Percentiles rank a stretch among this genome's conserved stretches.
Evolutionary conservation across 2,329 filamentous ascomycete species (phyloP).

Genomic region (Alternaria gansuensis): DNA sequence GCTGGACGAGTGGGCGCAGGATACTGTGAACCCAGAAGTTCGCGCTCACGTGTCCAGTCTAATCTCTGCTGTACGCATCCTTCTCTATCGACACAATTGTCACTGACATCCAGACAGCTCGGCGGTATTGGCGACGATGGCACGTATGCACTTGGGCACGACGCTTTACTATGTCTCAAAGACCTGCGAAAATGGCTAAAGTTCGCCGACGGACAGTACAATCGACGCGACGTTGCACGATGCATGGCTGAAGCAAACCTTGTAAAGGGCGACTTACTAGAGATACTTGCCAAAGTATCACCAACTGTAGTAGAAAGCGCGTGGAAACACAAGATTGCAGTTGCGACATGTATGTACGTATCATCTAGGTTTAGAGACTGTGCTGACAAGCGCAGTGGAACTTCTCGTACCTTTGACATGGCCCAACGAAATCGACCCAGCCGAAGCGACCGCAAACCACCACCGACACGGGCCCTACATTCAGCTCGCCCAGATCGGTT

Average conservation of each 20-base stretch:
- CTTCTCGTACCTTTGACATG: constrained; percentile 92
- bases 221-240: constrained; percentile 92
- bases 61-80: constrained; percentile 79
- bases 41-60: constrained; percentile 93
- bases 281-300: constrained; percentile 81
- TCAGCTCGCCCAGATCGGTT: constrained; percentile 84
- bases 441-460: constrained; percentile 90
- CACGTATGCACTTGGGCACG: constrained; percentile 88
- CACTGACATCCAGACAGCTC: constrained; percentile 65
- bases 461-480: constrained; percentile 90
- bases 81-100: not conserved
- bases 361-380: accelerated
- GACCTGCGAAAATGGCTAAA: constrained; percentile 96
- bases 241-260: constrained; percentile 92
- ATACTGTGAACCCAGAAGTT: constrained; percentile 83
- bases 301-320: constrained; percentile 76
- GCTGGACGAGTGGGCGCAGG: constrained; percentile 57
- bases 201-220: constrained; percentile 90
- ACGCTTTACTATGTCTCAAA: constrained; percentile 88
- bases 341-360: constrained; percentile 71
- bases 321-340: constrained; percentile 78
- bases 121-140: constrained; percentile 85
- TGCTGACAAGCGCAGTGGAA: constrained; percentile 67
- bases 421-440: constrained; percentile 82
- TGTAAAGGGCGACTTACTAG: constrained; percentile 87